Evolutionary conservation across 495 filamentous ascomycete genomes (phyloP), one percentile per base, ranked within the genome.

Genomic region (Penicillium waksmanii): DNA sequence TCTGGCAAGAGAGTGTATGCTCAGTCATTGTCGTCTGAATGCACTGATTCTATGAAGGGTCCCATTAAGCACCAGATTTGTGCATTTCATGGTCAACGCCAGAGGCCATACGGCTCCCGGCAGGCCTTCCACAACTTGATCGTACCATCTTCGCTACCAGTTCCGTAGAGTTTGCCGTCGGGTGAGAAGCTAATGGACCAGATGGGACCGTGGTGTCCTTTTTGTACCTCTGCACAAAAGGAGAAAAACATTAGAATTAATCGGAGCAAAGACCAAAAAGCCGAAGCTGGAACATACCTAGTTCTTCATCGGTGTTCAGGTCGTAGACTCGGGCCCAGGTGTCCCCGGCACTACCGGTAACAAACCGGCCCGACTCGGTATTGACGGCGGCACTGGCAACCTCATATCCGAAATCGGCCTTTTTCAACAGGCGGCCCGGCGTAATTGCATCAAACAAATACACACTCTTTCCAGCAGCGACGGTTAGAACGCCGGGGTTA

Each of bases 181-280:
- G 95, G 95, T 10, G 91, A 94, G 76, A 98, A 98, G 54, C 86
- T 87, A 53, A 96, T 84, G 18, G 90, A 95, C 96, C 95, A 98
- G 56, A 98, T 93, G 10, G 93, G 93, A 12, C 96, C 95, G 69
- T 98, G 95, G 68, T 98, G 96, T 19, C 95, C 96, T 73, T 97
- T 98, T 80, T 96, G 92, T 18, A 95, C 87, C 65, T 98, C 93
- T 82, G 53, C 48, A 48, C 27, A 33, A 5, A 69, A 68, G 33
- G 36, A 56, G 8, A 70, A 68, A 35, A 35, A 56, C 25, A 5
- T 80, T 68, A 77, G 68, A 17, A 11, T 9, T 3, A 11, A 19
- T 31, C n/a, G 12, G 47, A 57, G 33, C 9, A 38, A 12, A 40
- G 51, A 23, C 12, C 0, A 23, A 15, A 3, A 36, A 38, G 38